Evolutionary conservation across 345 rosid genomes (phyloP).

Genomic region (Citropsis articulata): DNA sequence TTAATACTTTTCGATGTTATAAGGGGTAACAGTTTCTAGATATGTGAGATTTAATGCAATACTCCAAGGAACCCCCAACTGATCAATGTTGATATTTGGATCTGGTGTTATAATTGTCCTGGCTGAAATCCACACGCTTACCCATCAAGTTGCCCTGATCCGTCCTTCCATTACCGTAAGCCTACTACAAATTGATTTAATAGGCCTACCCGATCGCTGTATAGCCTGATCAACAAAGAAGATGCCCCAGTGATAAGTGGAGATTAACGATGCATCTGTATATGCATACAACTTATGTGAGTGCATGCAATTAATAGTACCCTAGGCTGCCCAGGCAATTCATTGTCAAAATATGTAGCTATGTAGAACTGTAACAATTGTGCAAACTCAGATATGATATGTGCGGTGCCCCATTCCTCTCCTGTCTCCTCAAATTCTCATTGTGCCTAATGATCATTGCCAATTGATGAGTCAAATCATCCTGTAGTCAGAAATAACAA

Average conservation of each 20-base stretch:
- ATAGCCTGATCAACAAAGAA: slow-evolving; percentile 56
- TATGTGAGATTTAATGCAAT: slow-evolving; percentile 91
- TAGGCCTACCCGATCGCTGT: slow-evolving; percentile 96
- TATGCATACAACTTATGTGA: background rate
- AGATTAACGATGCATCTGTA: background rate
- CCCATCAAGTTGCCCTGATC: slow-evolving; percentile 94
- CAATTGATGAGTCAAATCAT: slow-evolving; percentile 90
- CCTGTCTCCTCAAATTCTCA: slow-evolving; percentile 81
- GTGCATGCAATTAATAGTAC: slow-evolving; percentile 30
- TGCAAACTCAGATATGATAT: slow-evolving; percentile 89
- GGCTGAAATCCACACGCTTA: slow-evolving; percentile 89
- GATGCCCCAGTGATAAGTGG: slow-evolving; percentile 10
- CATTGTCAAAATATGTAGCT: slow-evolving; percentile 94
- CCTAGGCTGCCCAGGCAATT: slow-evolving; percentile 97
- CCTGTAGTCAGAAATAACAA: slow-evolving; percentile 47
- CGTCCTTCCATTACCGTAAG: slow-evolving; percentile 98
- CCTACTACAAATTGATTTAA: slow-evolving; percentile 92
- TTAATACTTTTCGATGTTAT: slow-evolving; percentile 81
- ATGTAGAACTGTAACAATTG: slow-evolving; percentile 90
- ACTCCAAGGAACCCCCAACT: slow-evolving; percentile 99
- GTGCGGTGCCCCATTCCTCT: slow-evolving; percentile 95
- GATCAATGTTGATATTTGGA: slow-evolving; percentile 89
- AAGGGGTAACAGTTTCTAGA: slow-evolving; percentile 93
- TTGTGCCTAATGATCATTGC: slow-evolving; percentile 93
- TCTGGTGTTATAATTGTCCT: slow-evolving; percentile 98